Evolutionary conservation across 768 basidiomycete genomes (phyloP), one percentile per base, ranked within the genome.

Genomic region (Bullera alba): DNA sequence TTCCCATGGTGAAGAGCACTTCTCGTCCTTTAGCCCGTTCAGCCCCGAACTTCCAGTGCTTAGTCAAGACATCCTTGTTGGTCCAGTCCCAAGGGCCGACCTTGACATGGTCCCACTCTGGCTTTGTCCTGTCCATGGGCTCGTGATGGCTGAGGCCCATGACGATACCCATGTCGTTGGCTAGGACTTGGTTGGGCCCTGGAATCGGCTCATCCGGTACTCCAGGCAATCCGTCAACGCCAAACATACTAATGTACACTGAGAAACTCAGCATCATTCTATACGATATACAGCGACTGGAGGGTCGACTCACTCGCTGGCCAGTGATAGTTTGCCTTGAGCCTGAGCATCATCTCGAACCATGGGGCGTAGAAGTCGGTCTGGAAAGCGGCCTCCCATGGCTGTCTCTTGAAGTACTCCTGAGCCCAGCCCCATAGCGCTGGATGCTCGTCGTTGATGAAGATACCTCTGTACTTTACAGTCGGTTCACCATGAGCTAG

Each of bases 361-460:
- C 58, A 46, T 21, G 39, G 41, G 34, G 57, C 61, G 43, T 71
- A 83, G 81, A 61, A 56, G 15, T 46, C 21, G 30, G 46, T 37
- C 21, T 51, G 83, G 74, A 85, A 84, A 1, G 83, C 80, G 2
- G 80, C 79, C 17, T 76, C 76, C 0, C 78, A 76, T 4, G 79
- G 79, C 5, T 81, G 80, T 2, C 80, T 80, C 51, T 83, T 83
- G 16, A 80, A 85, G 57, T 81, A 81, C 55, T 80, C 80, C 56
- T 77, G 73, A 14, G 83, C 84, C 85, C 85, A 87, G 56, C 79
- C 80, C 56, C 81, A 80, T 36, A 85, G 65, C 23, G 80, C 80
- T 5, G 85, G 85, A 61, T 84, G 83, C 65, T 87, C 85, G 58
- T 87, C 84, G 65, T 87, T 87, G 52, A 87, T 70, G 75, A 87